A percentile compares a stretch with the other conserved stretches of the same genome.
Conservation (phyloP, 164 flowering plant genomes). For the Stephania cephalantha region DNA sequence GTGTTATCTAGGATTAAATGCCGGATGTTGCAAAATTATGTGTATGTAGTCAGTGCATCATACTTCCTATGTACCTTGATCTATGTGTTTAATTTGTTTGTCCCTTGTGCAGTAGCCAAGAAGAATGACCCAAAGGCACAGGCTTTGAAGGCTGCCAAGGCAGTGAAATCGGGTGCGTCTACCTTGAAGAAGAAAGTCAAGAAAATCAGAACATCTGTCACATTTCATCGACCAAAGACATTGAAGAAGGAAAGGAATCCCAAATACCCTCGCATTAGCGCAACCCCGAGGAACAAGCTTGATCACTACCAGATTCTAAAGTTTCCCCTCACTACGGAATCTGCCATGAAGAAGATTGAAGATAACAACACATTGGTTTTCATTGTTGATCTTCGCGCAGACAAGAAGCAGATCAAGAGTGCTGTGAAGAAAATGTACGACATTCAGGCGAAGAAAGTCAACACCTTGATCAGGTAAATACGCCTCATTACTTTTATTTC, state of each 20-base stretch:
- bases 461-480: constrained; percentile 54
- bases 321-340: constrained; percentile 58
- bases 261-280: constrained; percentile 61
- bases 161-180: constrained; percentile 42
- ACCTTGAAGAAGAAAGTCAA: constrained; percentile 48
- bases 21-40: neutral
- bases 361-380: constrained; percentile 73
- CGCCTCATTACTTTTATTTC: neutral
- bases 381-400: constrained; percentile 67
- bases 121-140: constrained; percentile 55
- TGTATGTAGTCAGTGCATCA: neutral
- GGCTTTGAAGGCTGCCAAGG: constrained; percentile 64
- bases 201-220: constrained; percentile 54
- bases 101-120: constrained; percentile 29
- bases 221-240: constrained; percentile 61
- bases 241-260: constrained; percentile 52
- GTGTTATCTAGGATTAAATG: neutral
- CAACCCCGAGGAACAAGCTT: constrained; percentile 50
- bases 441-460: constrained; percentile 66
- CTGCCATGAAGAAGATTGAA: constrained; percentile 76
- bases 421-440: constrained; percentile 77
- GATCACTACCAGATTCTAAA: constrained; percentile 63
- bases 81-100: neutral
- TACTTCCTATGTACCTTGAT: neutral
- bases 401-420: constrained; percentile 63